Conservation (phyloP, 768 basidiomycete genomes). For the Rhodocollybia butyracea region DNA sequence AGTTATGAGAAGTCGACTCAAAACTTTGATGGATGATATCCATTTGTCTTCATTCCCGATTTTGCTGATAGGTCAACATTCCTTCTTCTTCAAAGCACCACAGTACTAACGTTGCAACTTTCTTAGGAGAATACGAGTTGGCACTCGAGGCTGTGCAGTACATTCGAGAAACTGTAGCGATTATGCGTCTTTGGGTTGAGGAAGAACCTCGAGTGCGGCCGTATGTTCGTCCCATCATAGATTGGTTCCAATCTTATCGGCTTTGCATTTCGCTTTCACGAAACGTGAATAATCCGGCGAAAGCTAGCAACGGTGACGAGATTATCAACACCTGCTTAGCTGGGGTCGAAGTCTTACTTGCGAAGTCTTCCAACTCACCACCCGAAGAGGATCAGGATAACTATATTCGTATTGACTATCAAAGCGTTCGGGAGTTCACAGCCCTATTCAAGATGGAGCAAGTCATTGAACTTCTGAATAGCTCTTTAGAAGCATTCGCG, state of each 20-base stretch:
- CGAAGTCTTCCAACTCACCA: slow-evolving; percentile 27
- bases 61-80: not conserved
- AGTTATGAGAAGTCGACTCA: not conserved
- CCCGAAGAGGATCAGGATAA: slow-evolving; percentile 36
- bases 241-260: slow-evolving; percentile 3
- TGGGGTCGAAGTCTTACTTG: slow-evolving; percentile 57
- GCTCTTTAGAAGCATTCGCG: slow-evolving; percentile 35
- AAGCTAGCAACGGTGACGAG: slow-evolving; percentile 21
- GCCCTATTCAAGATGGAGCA: slow-evolving; percentile 44
- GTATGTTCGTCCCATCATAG: not conserved
- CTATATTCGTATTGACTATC: slow-evolving; percentile 50
- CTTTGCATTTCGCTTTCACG: not conserved
- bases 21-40: not conserved
- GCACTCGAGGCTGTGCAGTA: not conserved
- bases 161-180: not conserved
- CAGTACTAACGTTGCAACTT: too few species aligned
- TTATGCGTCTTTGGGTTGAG: not conserved
- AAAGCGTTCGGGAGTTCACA: slow-evolving; percentile 42
- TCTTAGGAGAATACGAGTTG: slow-evolving; percentile 2
- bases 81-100: too few species aligned
- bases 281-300: not conserved
- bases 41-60: slow-evolving; percentile 1
- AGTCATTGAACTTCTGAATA: slow-evolving; percentile 38
- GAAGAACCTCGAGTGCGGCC: not conserved
- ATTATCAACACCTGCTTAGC: slow-evolving; percentile 66